Conservation (phyloP, 2,329 filamentous ascomycete genomes). For the Fusarium sp. region DNA sequence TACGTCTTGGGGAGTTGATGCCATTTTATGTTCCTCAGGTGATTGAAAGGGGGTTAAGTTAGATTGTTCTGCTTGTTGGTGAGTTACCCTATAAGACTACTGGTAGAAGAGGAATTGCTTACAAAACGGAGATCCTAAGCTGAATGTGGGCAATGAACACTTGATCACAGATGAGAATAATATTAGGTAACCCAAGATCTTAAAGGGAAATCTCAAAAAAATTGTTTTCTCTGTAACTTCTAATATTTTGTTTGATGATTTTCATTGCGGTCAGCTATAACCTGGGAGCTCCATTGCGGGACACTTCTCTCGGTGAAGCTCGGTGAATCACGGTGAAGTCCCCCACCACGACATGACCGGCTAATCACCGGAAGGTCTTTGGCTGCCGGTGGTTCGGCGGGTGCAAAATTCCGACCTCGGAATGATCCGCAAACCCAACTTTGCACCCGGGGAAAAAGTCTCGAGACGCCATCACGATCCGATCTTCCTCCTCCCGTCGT, state of each 20-base stretch:
- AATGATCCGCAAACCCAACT: slow-evolving; percentile 41
- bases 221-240: no score
- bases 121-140: no score
- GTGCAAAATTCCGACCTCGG: slow-evolving; percentile 48
- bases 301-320: slow-evolving; percentile 20
- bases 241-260: no score
- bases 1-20: slow-evolving; percentile 53
- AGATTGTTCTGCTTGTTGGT: not conserved
- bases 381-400: slow-evolving; percentile 40
- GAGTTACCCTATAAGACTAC: not conserved
- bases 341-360: slow-evolving; percentile 5
- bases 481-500: slow-evolving; percentile 35
- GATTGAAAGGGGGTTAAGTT: not conserved
- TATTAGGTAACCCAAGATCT: no score
- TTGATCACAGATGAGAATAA: no score
- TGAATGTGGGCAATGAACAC: no score
- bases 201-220: no score
- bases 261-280: slow-evolving; percentile 5
- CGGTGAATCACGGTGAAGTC: slow-evolving; percentile 4
- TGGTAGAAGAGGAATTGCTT: not conserved
- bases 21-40: slow-evolving; percentile 12
- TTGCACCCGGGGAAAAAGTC: slow-evolving; percentile 45
- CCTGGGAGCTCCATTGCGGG: slow-evolving; percentile 5
- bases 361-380: slow-evolving; percentile 41
- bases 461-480: slow-evolving; percentile 38